Conservation (phyloP, 2,329 filamentous ascomycete genomes). For the Hypoxylon rubiginosum region DNA sequence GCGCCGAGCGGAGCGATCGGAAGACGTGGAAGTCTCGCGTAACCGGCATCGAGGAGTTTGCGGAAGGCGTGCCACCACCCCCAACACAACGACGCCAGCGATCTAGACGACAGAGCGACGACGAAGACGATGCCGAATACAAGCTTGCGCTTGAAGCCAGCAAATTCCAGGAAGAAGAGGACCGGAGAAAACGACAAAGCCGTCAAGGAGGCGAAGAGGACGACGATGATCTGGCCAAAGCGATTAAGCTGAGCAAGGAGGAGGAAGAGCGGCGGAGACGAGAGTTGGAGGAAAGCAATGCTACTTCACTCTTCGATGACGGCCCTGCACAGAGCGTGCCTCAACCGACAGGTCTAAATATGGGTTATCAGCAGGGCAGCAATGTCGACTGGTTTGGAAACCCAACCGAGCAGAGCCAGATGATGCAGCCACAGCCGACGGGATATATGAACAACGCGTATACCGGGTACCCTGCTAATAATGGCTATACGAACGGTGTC, state of each 20-base stretch:
- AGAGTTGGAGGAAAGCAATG: slow-evolving; percentile 89
- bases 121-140: slow-evolving; percentile 93
- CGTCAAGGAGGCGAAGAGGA: slow-evolving; percentile 73
- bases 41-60: slow-evolving; percentile 89
- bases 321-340: slow-evolving; percentile 72
- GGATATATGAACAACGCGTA: slow-evolving; percentile 72
- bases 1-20: slow-evolving; percentile 89
- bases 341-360: slow-evolving; percentile 91
- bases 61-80: slow-evolving; percentile 58
- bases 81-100: slow-evolving; percentile 60
- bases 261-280: slow-evolving; percentile 91
- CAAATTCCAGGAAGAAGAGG: slow-evolving; percentile 94
- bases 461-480: slow-evolving; percentile 73
- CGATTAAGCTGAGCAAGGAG: slow-evolving; percentile 92
- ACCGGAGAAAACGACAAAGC: slow-evolving; percentile 78
- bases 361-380: slow-evolving; percentile 96
- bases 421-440: slow-evolving; percentile 82
- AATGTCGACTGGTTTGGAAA: slow-evolving; percentile 98
- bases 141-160: slow-evolving; percentile 92
- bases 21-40: slow-evolving; percentile 98
- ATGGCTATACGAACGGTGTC: slow-evolving; percentile 71
- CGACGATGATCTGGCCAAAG: slow-evolving; percentile 93
- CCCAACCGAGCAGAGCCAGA: slow-evolving; percentile 82
- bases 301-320: slow-evolving; percentile 90
- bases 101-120: slow-evolving; percentile 66